Evolutionary conservation across 768 basidiomycete genomes (phyloP).

Genomic region (Xerocomellus chrysenteron): DNA sequence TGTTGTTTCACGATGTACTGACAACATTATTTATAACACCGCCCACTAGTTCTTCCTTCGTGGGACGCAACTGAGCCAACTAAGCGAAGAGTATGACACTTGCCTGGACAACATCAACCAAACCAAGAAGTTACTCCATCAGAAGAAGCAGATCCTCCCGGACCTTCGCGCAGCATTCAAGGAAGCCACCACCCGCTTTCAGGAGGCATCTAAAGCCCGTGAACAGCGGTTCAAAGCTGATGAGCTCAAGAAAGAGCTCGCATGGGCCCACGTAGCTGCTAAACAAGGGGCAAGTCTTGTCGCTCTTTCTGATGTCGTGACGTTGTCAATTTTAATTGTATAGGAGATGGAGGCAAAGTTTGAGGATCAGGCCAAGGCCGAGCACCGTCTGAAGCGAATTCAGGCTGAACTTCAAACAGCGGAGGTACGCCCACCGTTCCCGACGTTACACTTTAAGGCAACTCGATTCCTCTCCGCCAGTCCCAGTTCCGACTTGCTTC

Average conservation of each 20-base stretch:
- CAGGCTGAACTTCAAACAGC: slow-evolving; percentile 38
- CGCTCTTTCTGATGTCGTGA: background rate
- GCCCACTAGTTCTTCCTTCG: slow-evolving; percentile 80
- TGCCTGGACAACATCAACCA: slow-evolving; percentile 71
- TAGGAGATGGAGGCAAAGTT: slow-evolving; percentile 47
- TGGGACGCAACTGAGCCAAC: slow-evolving; percentile 88
- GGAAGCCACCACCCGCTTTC: slow-evolving; percentile 57
- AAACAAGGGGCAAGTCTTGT: slow-evolving; percentile 59
- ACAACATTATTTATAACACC: background rate
- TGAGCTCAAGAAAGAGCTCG: slow-evolving; percentile 75
- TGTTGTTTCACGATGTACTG: background rate
- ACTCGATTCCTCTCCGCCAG: slow-evolving; percentile 21
- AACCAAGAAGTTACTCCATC: slow-evolving; percentile 61
- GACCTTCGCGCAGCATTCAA: slow-evolving; percentile 63
- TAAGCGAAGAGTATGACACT: slow-evolving; percentile 81
- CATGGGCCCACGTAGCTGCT: slow-evolving; percentile 79
- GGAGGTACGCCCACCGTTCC: slow-evolving; percentile 32
- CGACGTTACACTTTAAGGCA: background rate
- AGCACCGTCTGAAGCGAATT: slow-evolving; percentile 40
- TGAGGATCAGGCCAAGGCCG: slow-evolving; percentile 39
- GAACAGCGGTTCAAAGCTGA: slow-evolving; percentile 67
- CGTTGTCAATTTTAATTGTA: background rate
- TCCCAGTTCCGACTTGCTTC: slow-evolving; percentile 33
- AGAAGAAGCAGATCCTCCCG: slow-evolving; percentile 76
- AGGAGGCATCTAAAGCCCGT: slow-evolving; percentile 73